Base-by-base conservation (phyloP, 2,329 filamentous ascomycete species). In the Nigrospora osmanthi region DNA sequence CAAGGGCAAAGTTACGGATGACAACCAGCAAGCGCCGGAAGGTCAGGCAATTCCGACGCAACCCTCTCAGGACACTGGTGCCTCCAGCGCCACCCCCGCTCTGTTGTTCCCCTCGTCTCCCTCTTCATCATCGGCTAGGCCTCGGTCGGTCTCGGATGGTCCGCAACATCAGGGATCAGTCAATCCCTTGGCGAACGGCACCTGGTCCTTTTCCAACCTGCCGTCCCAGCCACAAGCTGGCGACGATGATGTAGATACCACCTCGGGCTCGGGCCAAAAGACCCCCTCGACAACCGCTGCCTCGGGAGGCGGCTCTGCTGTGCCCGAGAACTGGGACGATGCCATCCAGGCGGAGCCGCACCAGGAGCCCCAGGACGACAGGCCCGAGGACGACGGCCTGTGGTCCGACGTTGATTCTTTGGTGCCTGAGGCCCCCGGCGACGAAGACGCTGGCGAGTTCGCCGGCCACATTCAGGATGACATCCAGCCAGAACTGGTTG, bases 161-260 rank as follows among this genome's bases (percentile, higher is more conserved):
- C 75, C 75, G 4, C 66, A 65, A 37, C 56, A 60, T 6, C 64
- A 63, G 4, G 62, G 67, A 10, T 60, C 61, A 3, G 63, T 72
- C 43, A 74, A 79, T 42, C 73, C 75, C 0, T 57, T 83, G 14
- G 78, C 71, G 1, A 78, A 78, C 55, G 81, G 81, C 49, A 82
- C 65, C 52, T 84, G 80, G 80, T 72, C 71, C 0, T 83, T 82
- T 52, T 64, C 68, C 4, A 63, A 62, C 19, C 49, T 76, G 9
- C 60, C 65, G 16, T 38, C 41, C 17, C 15, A 30, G n/a, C 11
- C 42, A 34, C 14, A 35, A 35, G 14, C 41, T 37, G 4, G 32
- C 38, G 12, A 16, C 23, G 31, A 37, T 9, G 11, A 4, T 11
- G 39, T 33, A 15, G 38, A 42, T 15, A 37, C 43, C 5, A 41